phyloP scores from a whole-genome alignment of 2,329 filamentous ascomycete species.

The Colletotrichum endophyticum region DNA sequence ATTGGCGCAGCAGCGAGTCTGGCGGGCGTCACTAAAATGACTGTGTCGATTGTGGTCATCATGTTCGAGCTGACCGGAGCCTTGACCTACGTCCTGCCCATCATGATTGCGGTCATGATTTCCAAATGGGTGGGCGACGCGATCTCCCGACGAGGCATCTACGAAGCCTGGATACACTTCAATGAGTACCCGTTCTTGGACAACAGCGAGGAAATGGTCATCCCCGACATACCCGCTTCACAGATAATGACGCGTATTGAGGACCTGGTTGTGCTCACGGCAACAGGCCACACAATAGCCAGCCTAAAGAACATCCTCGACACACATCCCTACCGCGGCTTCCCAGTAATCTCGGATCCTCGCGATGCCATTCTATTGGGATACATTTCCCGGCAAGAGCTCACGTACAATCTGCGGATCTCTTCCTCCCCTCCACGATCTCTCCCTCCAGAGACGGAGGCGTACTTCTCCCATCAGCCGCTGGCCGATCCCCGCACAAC shows the following conservation, averaged over 20 bases:
- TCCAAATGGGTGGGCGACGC: slow-evolving; percentile 98
- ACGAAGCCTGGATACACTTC: slow-evolving; percentile 97
- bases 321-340: slow-evolving; percentile 82
- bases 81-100: slow-evolving; percentile 93
- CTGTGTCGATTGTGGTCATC: slow-evolving; percentile 97
- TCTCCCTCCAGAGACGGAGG: slow-evolving; percentile 74
- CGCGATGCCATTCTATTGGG: slow-evolving; percentile 82
- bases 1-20: slow-evolving; percentile 95
- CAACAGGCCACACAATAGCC: slow-evolving; percentile 85
- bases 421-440: slow-evolving; percentile 61
- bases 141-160: slow-evolving; percentile 90
- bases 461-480: slow-evolving; percentile 84
- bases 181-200: slow-evolving; percentile 96
- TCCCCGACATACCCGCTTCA: slow-evolving; percentile 84
- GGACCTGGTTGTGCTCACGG: slow-evolving; percentile 86
- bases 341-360: slow-evolving; percentile 84
- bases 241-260: slow-evolving; percentile 93
- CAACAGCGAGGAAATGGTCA: slow-evolving; percentile 76
- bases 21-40: slow-evolving; percentile 93
- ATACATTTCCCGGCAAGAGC: slow-evolving; percentile 92
- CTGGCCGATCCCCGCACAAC: slow-evolving; percentile 78
- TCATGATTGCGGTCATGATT: slow-evolving; percentile 99
- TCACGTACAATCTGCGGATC: slow-evolving; percentile 78
- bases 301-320: slow-evolving; percentile 74
- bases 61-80: slow-evolving; percentile 99